phyloP scores from a whole-genome alignment of 1,139 yeast genomes.

The Hemisphaericaspora lyxosophila region DNA sequence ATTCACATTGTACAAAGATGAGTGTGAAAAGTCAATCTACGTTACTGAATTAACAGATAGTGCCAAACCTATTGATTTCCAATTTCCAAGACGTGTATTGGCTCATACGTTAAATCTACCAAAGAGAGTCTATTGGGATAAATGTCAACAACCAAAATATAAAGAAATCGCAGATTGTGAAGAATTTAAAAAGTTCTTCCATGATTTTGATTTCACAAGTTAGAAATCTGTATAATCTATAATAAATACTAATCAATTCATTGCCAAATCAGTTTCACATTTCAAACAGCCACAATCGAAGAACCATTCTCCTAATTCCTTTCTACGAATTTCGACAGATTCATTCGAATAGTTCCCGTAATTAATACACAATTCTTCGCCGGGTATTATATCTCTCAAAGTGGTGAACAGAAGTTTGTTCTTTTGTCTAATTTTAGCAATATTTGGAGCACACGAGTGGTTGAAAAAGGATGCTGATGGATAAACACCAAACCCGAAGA shows the following conservation, averaged over 20 bases:
- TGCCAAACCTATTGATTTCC: constrained; percentile 54
- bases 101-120: constrained; percentile 60
- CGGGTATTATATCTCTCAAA: constrained; percentile 29
- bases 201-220: constrained; percentile 42
- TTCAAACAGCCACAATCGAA: constrained; percentile 56
- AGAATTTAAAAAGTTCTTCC: constrained; percentile 51
- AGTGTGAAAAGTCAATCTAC: constrained; percentile 17
- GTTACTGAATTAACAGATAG: constrained; percentile 26
- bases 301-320: constrained; percentile 56
- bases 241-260: background rate
- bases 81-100: constrained; percentile 74
- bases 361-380: constrained; percentile 60
- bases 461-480: constrained; percentile 73
- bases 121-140: constrained; percentile 70
- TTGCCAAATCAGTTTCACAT: constrained; percentile 29
- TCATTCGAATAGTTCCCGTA: constrained; percentile 56
- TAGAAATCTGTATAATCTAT: background rate
- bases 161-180: constrained; percentile 65
- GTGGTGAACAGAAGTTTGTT: constrained; percentile 27
- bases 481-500: constrained; percentile 63
- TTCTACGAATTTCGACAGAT: constrained; percentile 40
- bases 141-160: constrained; percentile 58
- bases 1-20: constrained; percentile 31
- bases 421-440: constrained; percentile 28
- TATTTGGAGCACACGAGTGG: constrained; percentile 61